phyloP scores from a whole-genome alignment of 202 grass and related monocot genomes.

The Carex arenaria region DNA sequence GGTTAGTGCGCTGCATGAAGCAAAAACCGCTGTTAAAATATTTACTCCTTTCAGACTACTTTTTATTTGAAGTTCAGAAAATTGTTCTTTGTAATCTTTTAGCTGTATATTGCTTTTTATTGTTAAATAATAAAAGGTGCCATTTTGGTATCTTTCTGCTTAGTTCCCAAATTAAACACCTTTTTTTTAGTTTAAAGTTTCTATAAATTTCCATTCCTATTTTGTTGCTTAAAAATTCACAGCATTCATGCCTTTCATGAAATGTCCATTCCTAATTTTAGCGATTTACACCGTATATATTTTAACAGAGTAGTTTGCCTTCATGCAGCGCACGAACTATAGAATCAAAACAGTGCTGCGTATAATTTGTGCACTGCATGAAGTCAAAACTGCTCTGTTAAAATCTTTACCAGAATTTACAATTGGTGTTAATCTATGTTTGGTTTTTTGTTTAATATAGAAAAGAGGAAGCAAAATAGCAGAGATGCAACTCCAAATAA shows the following conservation, averaged over 20 bases:
- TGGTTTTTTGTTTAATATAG: background rate
- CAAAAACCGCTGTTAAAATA: too few relatives aligned
- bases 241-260: background rate
- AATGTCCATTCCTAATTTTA: background rate
- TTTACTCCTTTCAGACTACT: too few relatives aligned
- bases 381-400: too few relatives aligned
- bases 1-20: too few relatives aligned
- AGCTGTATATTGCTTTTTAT: background rate
- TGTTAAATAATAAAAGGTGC: background rate
- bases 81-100: too few relatives aligned
- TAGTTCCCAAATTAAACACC: background rate
- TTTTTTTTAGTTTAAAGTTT: background rate
- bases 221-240: background rate
- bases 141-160: background rate
- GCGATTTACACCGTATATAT: background rate
- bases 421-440: background rate
- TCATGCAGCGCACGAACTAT: too few relatives aligned
- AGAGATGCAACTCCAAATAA: constrained; percentile 58
- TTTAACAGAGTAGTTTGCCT: too few relatives aligned
- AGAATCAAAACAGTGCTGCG: too few relatives aligned
- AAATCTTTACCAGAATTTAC: background rate
- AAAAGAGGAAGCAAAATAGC: constrained; percentile 27
- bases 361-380: too few relatives aligned
- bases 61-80: too few relatives aligned
- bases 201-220: background rate